Evolutionary conservation across 1,139 yeast species (phyloP).

Genomic region (Geotrichum fermentans): DNA sequence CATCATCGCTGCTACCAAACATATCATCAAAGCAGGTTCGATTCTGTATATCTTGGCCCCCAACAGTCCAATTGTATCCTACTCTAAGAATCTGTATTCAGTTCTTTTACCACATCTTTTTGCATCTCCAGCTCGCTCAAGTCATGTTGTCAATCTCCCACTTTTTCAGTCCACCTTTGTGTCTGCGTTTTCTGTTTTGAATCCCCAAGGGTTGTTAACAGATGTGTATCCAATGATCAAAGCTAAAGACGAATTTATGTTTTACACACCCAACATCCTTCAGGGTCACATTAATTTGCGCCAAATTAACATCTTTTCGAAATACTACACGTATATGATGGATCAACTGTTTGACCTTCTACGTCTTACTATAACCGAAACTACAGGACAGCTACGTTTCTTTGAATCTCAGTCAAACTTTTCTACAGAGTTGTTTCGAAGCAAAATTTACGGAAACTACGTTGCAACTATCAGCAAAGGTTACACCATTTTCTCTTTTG

Average conservation of each 20-base stretch:
- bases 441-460: constrained; percentile 14
- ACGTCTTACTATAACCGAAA: constrained; percentile 7
- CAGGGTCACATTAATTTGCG: constrained; percentile 21
- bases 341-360: constrained; percentile 2
- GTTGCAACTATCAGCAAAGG: constrained; percentile 18
- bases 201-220: constrained; percentile 11
- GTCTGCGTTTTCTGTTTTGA: constrained; percentile 17
- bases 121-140: constrained; percentile 14
- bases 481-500: constrained; percentile 24
- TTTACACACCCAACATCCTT: constrained; percentile 21
- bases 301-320: constrained; percentile 13
- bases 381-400: constrained; percentile 20
- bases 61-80: constrained; percentile 17
- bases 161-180: constrained; percentile 21
- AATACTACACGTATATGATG: constrained; percentile 12
- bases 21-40: constrained; percentile 17
- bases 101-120: constrained; percentile 17
- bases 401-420: constrained; percentile 21
- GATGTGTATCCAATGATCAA: constrained; percentile 18
- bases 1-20: constrained; percentile 2
- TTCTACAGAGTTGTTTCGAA: constrained; percentile 12
- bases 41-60: constrained; percentile 9
- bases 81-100: constrained; percentile 19
- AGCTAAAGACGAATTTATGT: constrained; percentile 16
- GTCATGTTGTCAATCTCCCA: constrained; percentile 6